Base-by-base conservation (phyloP, 2,329 filamentous ascomycete genomes). In the Monascus ruber region DNA sequence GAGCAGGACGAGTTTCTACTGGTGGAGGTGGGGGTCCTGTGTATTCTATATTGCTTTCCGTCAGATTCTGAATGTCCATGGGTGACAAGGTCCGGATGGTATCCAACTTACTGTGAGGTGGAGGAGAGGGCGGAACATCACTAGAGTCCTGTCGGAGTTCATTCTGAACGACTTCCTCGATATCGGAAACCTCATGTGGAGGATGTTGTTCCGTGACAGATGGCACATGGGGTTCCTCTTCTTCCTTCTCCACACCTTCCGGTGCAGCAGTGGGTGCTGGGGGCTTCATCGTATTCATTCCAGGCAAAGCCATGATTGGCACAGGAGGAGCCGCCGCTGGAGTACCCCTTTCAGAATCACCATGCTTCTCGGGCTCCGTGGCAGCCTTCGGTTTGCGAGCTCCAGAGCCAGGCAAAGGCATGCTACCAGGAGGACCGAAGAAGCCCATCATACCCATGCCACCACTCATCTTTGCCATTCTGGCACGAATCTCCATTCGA, bases 401-500 rank as follows among this genome's bases (percentile, higher is more conserved):
- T 38, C 55, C 47, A 48, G 54, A 44, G 58, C 63, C 65, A 42
- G 73, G 68, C 65, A 82, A 73, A 10, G 79, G 74, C 58, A 86
- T 76, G 43, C 77, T 78, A 31, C 74, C 76, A 29, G 80, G 77
- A 17, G 76, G 74, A 11, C 85, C 85, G 60, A 94, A 93, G 79
- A 96, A 91, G 52, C 86, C 85, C 58, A 86, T 79, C 82, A 96
- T 94, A 35, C 86, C 86, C 85, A 94, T 94, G 24, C 89, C 89
- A 40, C 89, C 89, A 50, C 89, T 94, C 83, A 98, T 91, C 66
- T 94, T 95, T 34, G 91, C 91, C 86, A 98, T 98, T 51, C 91
- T 79, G 45, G 91, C 87, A 43, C 91, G 79, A 27, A 98, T 71
- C 58, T 95, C 89, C 64, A 94, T 80, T 57, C 82, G 84, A 38